Evolutionary conservation across 345 rosid genomes (phyloP).

Genomic region (Stellera chamaejasme): DNA sequence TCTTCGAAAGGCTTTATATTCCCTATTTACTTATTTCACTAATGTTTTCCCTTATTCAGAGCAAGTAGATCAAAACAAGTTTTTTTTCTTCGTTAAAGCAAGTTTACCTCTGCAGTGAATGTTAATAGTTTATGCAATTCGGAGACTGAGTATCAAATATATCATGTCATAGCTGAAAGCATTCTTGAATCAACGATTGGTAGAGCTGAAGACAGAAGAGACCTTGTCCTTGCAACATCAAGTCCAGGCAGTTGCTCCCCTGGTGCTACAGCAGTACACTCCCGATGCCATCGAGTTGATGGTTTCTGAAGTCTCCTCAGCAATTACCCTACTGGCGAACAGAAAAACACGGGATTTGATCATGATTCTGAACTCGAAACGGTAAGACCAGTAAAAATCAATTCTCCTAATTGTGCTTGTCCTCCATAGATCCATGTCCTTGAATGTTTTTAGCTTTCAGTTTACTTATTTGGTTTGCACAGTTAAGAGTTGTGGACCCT

Average conservation of each 20-base stretch:
- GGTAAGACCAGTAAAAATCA: constrained; percentile 34
- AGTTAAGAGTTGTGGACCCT: background rate
- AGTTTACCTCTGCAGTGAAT: no score
- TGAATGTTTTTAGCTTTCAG: background rate
- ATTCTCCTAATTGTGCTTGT: constrained; percentile 4
- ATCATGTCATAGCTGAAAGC: constrained; percentile 58
- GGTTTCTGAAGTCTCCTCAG: constrained; percentile 51
- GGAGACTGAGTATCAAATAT: constrained; percentile 1
- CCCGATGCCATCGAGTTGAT: constrained; percentile 72
- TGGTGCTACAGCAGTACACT: constrained; percentile 83
- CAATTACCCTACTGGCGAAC: constrained; percentile 72
- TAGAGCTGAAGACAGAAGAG: constrained; percentile 67
- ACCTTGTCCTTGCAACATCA: constrained; percentile 84
- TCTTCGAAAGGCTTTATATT: no score
- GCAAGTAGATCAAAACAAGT: no score
- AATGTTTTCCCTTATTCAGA: no score
- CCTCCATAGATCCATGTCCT: background rate
- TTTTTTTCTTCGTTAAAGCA: no score
- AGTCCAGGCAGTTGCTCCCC: constrained; percentile 84
- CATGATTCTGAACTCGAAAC: constrained; percentile 91
- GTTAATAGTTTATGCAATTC: no score
- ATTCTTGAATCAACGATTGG: constrained; percentile 66
- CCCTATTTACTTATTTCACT: no score
- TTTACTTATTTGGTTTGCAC: background rate
- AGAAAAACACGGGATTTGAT: constrained; percentile 76